phyloP scores from a whole-genome alignment of 345 rosid species.

The Crucihimalaya himalaica region DNA sequence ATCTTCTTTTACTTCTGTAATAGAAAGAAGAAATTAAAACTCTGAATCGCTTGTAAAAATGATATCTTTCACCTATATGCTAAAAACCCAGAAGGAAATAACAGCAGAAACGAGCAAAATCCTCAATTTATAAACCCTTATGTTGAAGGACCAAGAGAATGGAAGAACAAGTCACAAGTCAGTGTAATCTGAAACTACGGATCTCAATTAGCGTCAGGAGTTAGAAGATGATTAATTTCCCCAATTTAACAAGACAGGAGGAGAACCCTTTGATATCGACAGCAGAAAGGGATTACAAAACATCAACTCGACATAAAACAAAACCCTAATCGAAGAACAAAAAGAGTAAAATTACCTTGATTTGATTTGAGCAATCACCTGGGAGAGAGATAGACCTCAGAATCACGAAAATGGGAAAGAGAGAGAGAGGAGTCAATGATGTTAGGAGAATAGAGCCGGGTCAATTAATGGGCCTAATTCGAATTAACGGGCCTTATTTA shows the following conservation, averaged over 20 bases:
- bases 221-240: background rate
- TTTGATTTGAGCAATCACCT: background rate
- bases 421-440: background rate
- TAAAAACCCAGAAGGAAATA: background rate
- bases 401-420: conserved; percentile 2
- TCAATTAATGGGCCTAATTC: conserved; percentile 8
- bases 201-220: background rate
- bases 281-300: background rate
- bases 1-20: conserved; percentile 35
- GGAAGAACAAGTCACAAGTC: background rate
- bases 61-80: conserved; percentile 8
- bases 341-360: conserved; percentile 7
- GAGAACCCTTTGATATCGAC: background rate
- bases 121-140: background rate
- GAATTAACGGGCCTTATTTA: conserved; percentile 5
- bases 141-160: background rate
- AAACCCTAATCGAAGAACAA: background rate
- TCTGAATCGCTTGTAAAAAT: conserved; percentile 13
- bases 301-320: background rate
- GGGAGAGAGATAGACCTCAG: background rate
- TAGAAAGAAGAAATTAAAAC: background rate
- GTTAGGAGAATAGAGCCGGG: conserved; percentile 14
- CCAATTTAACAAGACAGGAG: background rate
- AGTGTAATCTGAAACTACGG: background rate
- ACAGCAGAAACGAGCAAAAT: background rate